Evolutionary conservation across 2,329 filamentous ascomycete species (phyloP), one percentile per base, ranked within the genome.

Genomic region (Hypoxylon sp.): DNA sequence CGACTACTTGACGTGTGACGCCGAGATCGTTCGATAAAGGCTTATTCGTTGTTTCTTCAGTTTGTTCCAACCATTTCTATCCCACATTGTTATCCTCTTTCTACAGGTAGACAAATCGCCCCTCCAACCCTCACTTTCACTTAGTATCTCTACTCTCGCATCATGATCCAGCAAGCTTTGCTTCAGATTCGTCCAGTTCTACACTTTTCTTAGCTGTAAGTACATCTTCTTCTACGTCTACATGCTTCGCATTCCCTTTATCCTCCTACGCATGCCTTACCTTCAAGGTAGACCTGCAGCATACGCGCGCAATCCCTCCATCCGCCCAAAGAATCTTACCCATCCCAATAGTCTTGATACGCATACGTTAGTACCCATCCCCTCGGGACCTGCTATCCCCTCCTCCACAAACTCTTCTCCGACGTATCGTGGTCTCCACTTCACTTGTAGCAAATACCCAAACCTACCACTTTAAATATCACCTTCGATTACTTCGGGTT

Each of bases 201-300:
- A 48, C 52, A 63, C 46, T 49, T 66, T 50, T 69, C 54, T 58
- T 69, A 68, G 61, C 53, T 68, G 67, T 69, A 57, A 68, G 66
- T 61, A 31, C 11, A 8, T 18, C 3, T 13, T 21, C 18, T 17
- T 48, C 21, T 38, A 15, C 7, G n/a, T n/a, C n/a, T n/a, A n/a
- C 15, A 17, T 18, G 18, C 35, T n/a, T 33, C 43, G 26, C 18
- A 29, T 24, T 24, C 26, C n/a, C 38, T 1, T 38, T 23, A n/a
- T 38, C 23, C 33, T 17, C 15, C 3, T 31, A 20, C 18, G 17
- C 29, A 38, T 48, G 15, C 24, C 45, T 4, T 31, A 45, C 26
- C 29, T 24, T 31, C 24, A 4, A 27, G 17, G 20, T 29, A 21
- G 23, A 21, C 9, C 21, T 21, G 11, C 35, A 49, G 21, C 31